Evolutionary conservation across 208 protist genomes (phyloP).

Genomic region (Angomonas desouzai): DNA sequence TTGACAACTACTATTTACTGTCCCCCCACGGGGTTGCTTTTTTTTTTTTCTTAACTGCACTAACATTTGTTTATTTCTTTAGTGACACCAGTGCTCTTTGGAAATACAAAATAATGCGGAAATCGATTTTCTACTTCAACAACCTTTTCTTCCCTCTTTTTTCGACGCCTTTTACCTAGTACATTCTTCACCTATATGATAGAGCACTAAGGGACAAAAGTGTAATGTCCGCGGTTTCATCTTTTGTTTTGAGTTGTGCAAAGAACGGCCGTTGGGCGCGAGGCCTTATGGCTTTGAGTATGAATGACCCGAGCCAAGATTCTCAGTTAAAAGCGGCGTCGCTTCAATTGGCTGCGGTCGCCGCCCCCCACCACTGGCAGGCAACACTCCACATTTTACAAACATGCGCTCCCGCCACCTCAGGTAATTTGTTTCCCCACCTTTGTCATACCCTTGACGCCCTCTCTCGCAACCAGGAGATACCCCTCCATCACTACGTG

Average conservation of each 20-base stretch:
- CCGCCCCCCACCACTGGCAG: constrained; percentile 43
- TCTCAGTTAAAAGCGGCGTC: constrained; percentile 26
- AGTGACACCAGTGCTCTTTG: no score
- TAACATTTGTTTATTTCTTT: constrained; percentile 3
- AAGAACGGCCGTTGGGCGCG: constrained; percentile 58
- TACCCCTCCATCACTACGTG: neutral
- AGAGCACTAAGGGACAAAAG: neutral
- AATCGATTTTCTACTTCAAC: no score
- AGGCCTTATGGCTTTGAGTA: constrained; percentile 57
- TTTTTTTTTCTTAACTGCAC: constrained; percentile 4
- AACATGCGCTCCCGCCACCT: constrained; percentile 8
- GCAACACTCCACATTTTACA: constrained; percentile 37
- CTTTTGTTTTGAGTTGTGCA: constrained; percentile 66
- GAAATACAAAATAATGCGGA: no score
- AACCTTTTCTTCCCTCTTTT: constrained; percentile 4
- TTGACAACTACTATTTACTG: neutral
- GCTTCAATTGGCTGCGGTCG: constrained; percentile 34
- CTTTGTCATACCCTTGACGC: constrained; percentile 16
- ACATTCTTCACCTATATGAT: constrained; percentile 7
- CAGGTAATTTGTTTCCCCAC: neutral
- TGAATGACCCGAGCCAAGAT: constrained; percentile 19
- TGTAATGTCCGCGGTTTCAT: constrained; percentile 37
- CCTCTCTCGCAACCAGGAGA: neutral
- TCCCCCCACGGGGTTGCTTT: neutral
- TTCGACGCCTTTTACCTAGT: neutral